Evolutionary conservation across 2,329 filamentous ascomycete species (phyloP).

Genomic region (Trichophaea hybrida): DNA sequence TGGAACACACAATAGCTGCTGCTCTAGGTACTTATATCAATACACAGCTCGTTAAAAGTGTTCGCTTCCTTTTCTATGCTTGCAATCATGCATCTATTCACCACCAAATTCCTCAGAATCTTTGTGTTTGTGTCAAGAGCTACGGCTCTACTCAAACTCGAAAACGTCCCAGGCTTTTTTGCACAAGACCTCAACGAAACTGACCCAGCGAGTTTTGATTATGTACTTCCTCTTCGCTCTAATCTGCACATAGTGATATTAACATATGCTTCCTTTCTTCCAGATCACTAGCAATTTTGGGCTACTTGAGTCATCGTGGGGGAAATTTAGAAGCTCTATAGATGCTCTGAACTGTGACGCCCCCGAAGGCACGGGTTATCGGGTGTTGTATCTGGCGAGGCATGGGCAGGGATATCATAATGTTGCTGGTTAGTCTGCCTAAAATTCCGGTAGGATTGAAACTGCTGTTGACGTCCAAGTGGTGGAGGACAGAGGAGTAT

Average conservation of each 20-base stretch:
- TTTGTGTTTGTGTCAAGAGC: not conserved
- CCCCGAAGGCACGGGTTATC: slow-evolving; percentile 42
- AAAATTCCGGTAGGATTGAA: not conserved
- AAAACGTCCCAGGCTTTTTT: slow-evolving; percentile 47
- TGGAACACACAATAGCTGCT: too few relatives aligned
- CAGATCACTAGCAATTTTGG: slow-evolving; percentile 50
- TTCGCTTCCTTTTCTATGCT: too few relatives aligned
- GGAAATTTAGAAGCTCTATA: slow-evolving; percentile 48
- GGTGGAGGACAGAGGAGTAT: slow-evolving; percentile 29
- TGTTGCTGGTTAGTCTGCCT: slow-evolving; percentile 39
- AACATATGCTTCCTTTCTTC: slow-evolving; percentile 6
- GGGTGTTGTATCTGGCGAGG: slow-evolving; percentile 52
- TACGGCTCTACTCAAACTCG: slow-evolving; percentile 7
- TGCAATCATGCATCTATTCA: too few relatives aligned
- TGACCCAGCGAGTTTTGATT: slow-evolving; percentile 45
- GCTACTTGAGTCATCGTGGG: slow-evolving; percentile 47
- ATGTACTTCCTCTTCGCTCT: slow-evolving; percentile 36
- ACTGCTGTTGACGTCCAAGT: not conserved
- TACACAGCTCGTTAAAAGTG: too few relatives aligned
- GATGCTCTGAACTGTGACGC: slow-evolving; percentile 38
- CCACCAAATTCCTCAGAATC: not conserved
- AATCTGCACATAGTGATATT: not conserved
- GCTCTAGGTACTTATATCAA: too few relatives aligned
- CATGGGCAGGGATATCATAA: slow-evolving; percentile 56
- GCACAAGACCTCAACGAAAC: slow-evolving; percentile 47